Evolutionary conservation across 495 filamentous ascomycete species (phyloP).

Genomic region (Hyaloscypha finlandica): DNA sequence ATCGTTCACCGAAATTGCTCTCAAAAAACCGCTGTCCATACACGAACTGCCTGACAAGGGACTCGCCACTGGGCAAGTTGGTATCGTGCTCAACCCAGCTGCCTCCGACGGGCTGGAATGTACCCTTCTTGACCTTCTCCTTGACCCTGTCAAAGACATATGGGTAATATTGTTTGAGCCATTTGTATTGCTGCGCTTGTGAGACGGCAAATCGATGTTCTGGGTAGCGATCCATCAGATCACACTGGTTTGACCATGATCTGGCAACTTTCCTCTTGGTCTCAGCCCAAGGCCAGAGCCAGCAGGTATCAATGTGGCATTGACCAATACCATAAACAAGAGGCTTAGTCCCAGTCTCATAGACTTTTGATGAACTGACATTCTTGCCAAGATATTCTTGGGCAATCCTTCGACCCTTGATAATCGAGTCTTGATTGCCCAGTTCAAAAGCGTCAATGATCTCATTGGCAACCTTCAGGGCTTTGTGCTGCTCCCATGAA

Average conservation of each 20-base stretch:
- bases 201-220: slow-evolving; percentile 91
- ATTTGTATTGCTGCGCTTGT: slow-evolving; percentile 97
- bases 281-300: slow-evolving; percentile 99
- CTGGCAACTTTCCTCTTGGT: slow-evolving; percentile 95
- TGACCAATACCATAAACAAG: slow-evolving; percentile 89
- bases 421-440: slow-evolving; percentile 74
- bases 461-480: slow-evolving; percentile 76
- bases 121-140: slow-evolving; percentile 82
- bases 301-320: slow-evolving; percentile 97
- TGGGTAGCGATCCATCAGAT: slow-evolving; percentile 90
- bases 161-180: slow-evolving; percentile 89
- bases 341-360: slow-evolving; percentile 68
- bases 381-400: slow-evolving; percentile 77
- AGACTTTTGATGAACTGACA: slow-evolving; percentile 82
- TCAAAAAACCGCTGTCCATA: slow-evolving; percentile 95
- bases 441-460: slow-evolving; percentile 90
- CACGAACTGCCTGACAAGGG: slow-evolving; percentile 90
- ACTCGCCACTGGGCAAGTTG: slow-evolving; percentile 94
- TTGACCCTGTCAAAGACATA: slow-evolving; percentile 84
- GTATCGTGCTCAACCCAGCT: slow-evolving; percentile 99
- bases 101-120: slow-evolving; percentile 92
- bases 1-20: slow-evolving; percentile 86
- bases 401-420: slow-evolving; percentile 78
- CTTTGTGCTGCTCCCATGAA: slow-evolving; percentile 84
- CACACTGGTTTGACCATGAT: slow-evolving; percentile 95